Evolutionary conservation across 495 filamentous ascomycete genomes (phyloP), one percentile per base, ranked within the genome.

Genomic region (Penicillium antarcticum): DNA sequence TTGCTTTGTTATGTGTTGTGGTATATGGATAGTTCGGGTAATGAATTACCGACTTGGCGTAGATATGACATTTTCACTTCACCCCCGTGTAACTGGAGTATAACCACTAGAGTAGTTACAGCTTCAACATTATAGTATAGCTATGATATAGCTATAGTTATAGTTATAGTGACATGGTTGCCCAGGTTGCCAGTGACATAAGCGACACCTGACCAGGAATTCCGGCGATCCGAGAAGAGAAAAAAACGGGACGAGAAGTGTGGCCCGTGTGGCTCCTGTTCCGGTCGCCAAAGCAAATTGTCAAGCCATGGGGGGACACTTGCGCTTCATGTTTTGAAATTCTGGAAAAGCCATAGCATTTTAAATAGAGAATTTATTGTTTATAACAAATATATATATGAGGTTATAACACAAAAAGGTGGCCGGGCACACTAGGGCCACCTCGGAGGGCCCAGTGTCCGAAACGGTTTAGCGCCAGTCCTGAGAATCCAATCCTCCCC

Each of bases 401-500:
- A 32, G 46, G 32, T 21, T n/a, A 17, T 16, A 46, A 45, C 1
- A 45, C 46, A 55, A 40, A 53, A 53, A 36, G 42, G 59, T 59
- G 60, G 56, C 44, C 51, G 38, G 53, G 42, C 62, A 56, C 65
- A 70, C 68, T 69, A 72, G 73, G 71, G 71, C 71, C 68, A 66
- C 69, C 65, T 74, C 73, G 73, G 71, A 76, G 73, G 63, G 64
- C 68, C 58, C 60, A 59, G 64, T 54, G 61, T 68, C 69, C 63
- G 65, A 74, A 65, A 60, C 57, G 69, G 73, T 61, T 68, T 76
- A 76, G 73, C 67, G 70, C 53, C 58, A 70, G 61, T 69, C 61
- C 69, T 70, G 66, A 70, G 70, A 73, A 72, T 69, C 70, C 67
- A 61, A 59, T 66, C 70, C 68, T 65, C 66, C 63, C 74, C 70